These are phyloP conservation scores for Dissoconium aciculare DNA, from an alignment of 2,329 filamentous ascomycete species.

Conservation along the genomic window DNA sequence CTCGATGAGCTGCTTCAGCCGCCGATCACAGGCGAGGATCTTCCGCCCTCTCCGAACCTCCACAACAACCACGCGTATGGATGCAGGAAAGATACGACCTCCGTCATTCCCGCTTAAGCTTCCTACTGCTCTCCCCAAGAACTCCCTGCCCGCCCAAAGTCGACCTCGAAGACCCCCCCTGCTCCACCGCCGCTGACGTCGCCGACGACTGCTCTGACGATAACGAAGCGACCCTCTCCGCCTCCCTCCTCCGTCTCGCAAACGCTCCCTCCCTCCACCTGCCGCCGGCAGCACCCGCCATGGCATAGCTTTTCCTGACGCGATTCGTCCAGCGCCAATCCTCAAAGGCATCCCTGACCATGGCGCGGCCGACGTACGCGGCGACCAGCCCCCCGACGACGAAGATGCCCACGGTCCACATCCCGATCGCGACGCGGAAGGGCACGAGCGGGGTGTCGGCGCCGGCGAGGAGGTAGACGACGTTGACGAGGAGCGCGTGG, in stretches of 20 bases:
- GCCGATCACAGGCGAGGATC: no score
- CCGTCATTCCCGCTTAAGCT: background rate
- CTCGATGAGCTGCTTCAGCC: no score
- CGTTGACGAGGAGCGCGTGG: background rate
- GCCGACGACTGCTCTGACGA: no score
- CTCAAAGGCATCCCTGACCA: background rate
- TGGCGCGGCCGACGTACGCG: background rate
- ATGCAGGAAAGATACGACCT: no score
- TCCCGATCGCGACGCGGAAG: background rate
- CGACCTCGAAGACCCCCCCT: no score
- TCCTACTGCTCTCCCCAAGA: background rate
- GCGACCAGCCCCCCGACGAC: background rate
- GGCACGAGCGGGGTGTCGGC: background rate
- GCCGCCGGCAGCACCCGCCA: background rate
- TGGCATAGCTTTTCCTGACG: no score
- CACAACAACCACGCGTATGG: no score
- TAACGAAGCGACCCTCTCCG: background rate
- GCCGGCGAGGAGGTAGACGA: background rate
- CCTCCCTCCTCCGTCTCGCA: background rate
- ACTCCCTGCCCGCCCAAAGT: conserved; percentile 11
- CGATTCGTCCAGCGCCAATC: no score
- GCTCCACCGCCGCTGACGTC: no score
- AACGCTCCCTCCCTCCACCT: background rate
- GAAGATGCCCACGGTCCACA: background rate
- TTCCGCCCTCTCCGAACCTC: no score